phyloP scores from a whole-genome alignment of 2,329 filamentous ascomycete genomes.

The Fonsecaea pedrosoi region DNA sequence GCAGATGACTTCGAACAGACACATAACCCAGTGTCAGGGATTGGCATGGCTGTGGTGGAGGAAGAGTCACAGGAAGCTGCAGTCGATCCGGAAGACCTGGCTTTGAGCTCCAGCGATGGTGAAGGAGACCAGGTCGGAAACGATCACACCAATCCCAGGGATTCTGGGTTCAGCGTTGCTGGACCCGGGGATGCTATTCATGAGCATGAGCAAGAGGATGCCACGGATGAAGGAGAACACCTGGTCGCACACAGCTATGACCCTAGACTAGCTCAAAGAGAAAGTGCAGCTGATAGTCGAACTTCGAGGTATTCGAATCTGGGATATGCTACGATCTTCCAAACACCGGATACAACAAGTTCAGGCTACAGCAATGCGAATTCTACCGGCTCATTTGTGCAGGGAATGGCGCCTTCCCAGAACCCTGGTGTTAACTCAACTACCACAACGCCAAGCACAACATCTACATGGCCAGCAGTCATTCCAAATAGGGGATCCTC shows the following conservation, averaged over 20 bases:
- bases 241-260: not conserved
- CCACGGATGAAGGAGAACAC: constrained; percentile 1
- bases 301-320: constrained; percentile 12
- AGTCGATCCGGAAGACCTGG: constrained; percentile 26
- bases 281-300: not conserved
- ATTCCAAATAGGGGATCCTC: constrained; percentile 27
- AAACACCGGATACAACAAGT: constrained; percentile 7
- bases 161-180: constrained; percentile 34
- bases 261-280: not conserved
- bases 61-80: constrained; percentile 8
- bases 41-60: not conserved
- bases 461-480: constrained; percentile 28
- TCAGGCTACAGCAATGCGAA: constrained; percentile 13
- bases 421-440: constrained; percentile 1
- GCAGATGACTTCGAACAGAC: constrained; percentile 16
- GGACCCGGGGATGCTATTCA: constrained; percentile 17
- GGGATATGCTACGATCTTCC: constrained; percentile 23
- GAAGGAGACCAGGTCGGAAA: constrained; percentile 1
- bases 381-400: constrained; percentile 15
- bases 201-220: constrained; percentile 11
- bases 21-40: not conserved
- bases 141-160: constrained; percentile 22
- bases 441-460: not conserved
- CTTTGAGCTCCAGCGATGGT: constrained; percentile 27
- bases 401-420: constrained; percentile 13